Percentiles rank a stretch among this genome's conserved stretches.
Evolutionary conservation across 2,329 filamentous ascomycete species (phyloP).

Genomic region (Neofusicoccum parvum): DNA sequence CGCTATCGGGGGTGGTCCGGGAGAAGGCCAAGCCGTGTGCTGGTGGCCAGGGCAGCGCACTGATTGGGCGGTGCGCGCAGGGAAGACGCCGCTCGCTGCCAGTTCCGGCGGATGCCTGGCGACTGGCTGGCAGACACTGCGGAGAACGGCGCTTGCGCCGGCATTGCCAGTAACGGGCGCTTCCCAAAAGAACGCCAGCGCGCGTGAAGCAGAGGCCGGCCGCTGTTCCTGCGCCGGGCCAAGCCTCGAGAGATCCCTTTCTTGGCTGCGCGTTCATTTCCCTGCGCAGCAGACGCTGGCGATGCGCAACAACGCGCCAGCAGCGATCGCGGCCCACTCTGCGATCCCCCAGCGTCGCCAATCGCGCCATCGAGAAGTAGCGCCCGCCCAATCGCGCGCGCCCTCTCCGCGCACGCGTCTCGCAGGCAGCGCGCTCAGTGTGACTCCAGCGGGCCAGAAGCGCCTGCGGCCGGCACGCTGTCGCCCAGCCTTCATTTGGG

Average conservation of each 20-base stretch:
- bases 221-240: constrained; percentile 10
- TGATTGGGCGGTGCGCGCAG: constrained; percentile 10
- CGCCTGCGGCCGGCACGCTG: background rate
- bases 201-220: background rate
- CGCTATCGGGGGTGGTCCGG: constrained; percentile 15
- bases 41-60: constrained; percentile 7
- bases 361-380: constrained; percentile 15
- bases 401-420: background rate
- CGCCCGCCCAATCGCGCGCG: constrained; percentile 6
- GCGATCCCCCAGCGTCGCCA: constrained; percentile 2
- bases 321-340: constrained; percentile 10
- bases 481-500: background rate
- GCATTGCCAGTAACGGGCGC: constrained; percentile 11
- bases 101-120: background rate
- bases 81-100: constrained; percentile 3
- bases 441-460: background rate
- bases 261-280: constrained; percentile 17
- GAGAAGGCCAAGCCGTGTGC: constrained; percentile 9
- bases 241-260: constrained; percentile 5
- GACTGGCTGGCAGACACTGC: background rate
- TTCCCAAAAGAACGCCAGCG: constrained; percentile 7
- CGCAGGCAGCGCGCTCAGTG: background rate
- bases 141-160: constrained; percentile 17
- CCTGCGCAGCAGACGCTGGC: background rate
- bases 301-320: background rate